These are phyloP conservation scores for Solanum sejunctum DNA, from an alignment of 257 asterid genomes.

Conservation along the genomic window DNA sequence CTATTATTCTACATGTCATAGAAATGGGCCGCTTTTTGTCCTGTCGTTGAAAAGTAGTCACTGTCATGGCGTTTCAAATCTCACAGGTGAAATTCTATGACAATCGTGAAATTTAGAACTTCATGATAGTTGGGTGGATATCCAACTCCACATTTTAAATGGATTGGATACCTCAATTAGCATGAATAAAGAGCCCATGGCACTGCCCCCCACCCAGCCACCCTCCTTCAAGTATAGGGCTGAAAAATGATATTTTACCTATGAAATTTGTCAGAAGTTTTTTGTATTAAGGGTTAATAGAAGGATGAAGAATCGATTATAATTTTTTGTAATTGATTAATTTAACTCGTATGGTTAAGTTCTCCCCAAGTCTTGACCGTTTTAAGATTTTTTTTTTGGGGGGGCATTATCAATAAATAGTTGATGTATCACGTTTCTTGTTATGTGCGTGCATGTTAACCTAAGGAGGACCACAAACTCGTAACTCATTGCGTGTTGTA, in stretches of 20 bases:
- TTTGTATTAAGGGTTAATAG: no score
- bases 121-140: no score
- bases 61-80: not conserved
- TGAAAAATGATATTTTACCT: no score
- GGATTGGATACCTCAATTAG: no score
- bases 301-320: no score
- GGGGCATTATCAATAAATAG: not conserved
- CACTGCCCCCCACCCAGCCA: no score
- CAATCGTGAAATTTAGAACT: no score
- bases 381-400: not conserved
- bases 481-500: not conserved
- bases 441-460: not conserved
- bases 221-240: no score
- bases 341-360: not conserved
- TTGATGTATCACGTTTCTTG: no score
- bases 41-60: not conserved
- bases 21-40: not conserved
- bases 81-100: not conserved
- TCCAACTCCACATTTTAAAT: no score
- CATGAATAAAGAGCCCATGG: no score
- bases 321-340: not conserved
- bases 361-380: not conserved
- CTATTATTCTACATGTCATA: not conserved
- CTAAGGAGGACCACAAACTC: not conserved
- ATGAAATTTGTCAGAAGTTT: no score